Conservation (phyloP, 768 basidiomycete species). For the Sarcomyxa edulis region DNA sequence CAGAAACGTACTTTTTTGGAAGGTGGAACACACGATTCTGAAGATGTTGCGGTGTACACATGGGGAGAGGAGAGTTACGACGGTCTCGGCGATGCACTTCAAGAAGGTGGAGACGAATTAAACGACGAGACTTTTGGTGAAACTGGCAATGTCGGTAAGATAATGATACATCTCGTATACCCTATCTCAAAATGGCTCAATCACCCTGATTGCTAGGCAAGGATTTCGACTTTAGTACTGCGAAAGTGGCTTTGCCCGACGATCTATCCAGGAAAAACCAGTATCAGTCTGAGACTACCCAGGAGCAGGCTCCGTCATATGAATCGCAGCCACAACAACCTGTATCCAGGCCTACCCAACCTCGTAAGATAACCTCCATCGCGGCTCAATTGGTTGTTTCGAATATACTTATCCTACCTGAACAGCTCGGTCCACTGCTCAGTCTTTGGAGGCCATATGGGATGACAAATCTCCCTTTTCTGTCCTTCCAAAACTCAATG, state of each 20-base stretch:
- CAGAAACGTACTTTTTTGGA: constrained; percentile 55
- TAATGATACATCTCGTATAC: constrained; percentile 8
- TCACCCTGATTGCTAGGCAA: constrained; percentile 48
- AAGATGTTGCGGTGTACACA: constrained; percentile 86
- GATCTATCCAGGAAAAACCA: constrained; percentile 15
- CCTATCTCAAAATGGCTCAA: constrained; percentile 3
- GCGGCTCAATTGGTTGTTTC: constrained; percentile 1
- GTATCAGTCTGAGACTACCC: constrained; percentile 8
- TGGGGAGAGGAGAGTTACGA: constrained; percentile 92
- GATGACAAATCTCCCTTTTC: constrained; percentile 77
- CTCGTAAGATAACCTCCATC: constrained; percentile 14
- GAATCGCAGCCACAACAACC: constrained; percentile 9
- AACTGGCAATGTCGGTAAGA: constrained; percentile 65
- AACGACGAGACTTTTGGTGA: constrained; percentile 97
- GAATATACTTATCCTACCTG: constrained; percentile 15
- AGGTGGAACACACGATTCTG: constrained; percentile 47
- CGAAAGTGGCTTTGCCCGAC: constrained; percentile 30
- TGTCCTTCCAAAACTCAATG: constrained; percentile 52
- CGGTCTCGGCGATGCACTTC: constrained; percentile 80
- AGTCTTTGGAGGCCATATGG: constrained; percentile 74
- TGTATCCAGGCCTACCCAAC: constrained; percentile 17
- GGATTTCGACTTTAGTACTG: constrained; percentile 93
- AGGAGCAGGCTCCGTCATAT: constrained; percentile 15
- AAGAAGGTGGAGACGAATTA: constrained; percentile 87
- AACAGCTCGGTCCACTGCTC: constrained; percentile 33